phyloP scores from a whole-genome alignment of 1,284 basidiomycete species.

The Naganishia sp. region DNA sequence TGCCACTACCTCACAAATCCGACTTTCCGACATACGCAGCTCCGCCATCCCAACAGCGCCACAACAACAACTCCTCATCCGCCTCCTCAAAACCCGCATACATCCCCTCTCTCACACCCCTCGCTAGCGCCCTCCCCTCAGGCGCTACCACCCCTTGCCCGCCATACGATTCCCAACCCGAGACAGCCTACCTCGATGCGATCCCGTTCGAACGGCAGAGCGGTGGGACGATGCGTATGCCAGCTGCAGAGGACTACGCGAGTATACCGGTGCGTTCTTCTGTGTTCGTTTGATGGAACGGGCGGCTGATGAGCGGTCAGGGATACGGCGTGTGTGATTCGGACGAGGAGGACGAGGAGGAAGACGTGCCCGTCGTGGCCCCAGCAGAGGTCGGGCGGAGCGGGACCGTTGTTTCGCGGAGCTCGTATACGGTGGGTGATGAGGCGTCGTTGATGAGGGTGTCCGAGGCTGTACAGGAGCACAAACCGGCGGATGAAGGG shows the following conservation, averaged over 20 bases:
- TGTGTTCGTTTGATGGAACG: too few relatives aligned
- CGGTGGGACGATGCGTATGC: background rate
- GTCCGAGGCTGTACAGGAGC: background rate
- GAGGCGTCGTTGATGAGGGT: conserved; percentile 3
- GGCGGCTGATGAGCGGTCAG: too few relatives aligned
- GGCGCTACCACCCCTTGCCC: conserved; percentile 4
- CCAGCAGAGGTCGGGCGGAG: background rate
- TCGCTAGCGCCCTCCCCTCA: too few relatives aligned
- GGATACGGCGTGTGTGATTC: conserved; percentile 5
- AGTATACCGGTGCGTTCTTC: conserved; percentile 8
- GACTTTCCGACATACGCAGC: too few relatives aligned
- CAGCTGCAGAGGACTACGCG: conserved; percentile 10
- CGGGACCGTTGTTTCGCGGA: background rate
- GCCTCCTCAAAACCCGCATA: background rate
- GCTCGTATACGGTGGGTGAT: conserved; percentile 5
- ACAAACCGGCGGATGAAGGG: background rate
- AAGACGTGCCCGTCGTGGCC: too few relatives aligned
- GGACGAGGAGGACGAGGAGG: background rate
- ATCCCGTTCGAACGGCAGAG: conserved; percentile 1
- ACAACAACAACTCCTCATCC: background rate
- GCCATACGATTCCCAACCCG: background rate
- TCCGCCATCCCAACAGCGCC: background rate
- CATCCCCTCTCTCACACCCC: background rate
- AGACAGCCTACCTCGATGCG: conserved; percentile 1
- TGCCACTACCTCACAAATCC: too few relatives aligned